Conservation (phyloP, 352 stramenopile species). For the Aphanomyces euteiches region DNA sequence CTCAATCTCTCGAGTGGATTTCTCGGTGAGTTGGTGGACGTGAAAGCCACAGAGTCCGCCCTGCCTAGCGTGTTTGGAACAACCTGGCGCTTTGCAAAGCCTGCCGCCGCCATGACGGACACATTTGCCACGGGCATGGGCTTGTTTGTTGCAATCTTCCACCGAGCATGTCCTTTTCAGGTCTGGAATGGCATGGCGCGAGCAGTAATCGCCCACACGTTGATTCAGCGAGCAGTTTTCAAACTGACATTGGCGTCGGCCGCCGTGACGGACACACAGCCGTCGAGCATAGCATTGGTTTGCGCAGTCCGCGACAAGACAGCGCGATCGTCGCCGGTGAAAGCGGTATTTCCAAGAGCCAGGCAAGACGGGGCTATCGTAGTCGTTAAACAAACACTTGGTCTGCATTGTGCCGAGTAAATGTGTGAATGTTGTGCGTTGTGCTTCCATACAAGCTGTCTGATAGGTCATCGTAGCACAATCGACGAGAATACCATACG, state of each 20-base stretch:
- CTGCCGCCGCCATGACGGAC: constrained; percentile 19
- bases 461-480: too few relatives aligned
- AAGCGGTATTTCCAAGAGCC: background rate
- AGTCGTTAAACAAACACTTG: background rate
- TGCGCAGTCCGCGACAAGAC: background rate
- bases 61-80: background rate
- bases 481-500: too few relatives aligned
- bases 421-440: too few relatives aligned
- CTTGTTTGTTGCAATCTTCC: constrained; percentile 67
- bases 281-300: constrained; percentile 9
- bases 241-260: background rate
- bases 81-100: background rate
- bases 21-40: too few relatives aligned
- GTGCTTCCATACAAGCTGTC: too few relatives aligned
- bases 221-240: too few relatives aligned
- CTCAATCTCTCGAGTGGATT: too few relatives aligned
- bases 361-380: background rate
- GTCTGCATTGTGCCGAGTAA: too few relatives aligned
- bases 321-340: background rate
- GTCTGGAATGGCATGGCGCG: too few relatives aligned
- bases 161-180: constrained; percentile 46
- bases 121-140: constrained; percentile 61
- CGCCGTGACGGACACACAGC: background rate
- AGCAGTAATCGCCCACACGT: too few relatives aligned
- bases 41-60: too few relatives aligned